Base-by-base conservation (phyloP, 2,329 filamentous ascomycete species). In the Chaetomiaceae sp. region DNA sequence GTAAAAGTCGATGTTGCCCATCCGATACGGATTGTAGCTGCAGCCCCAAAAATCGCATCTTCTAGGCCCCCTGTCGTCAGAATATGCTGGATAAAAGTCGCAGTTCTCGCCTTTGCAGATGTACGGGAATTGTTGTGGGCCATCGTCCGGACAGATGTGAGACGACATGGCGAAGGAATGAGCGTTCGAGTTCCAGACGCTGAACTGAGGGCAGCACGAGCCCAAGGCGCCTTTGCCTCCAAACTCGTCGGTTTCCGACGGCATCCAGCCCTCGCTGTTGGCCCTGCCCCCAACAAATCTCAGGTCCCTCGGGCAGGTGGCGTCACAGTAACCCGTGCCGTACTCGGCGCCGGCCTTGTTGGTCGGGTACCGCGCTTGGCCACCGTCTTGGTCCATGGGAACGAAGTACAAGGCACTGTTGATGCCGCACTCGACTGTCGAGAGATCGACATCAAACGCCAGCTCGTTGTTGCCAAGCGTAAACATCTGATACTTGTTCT, bases 371-470 rank as follows among this genome's bases (percentile, higher is more conserved):
- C 71, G 72, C 63, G 65, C 61, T 62, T 71, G 66, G 48, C 77
- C 78, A 58, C 77, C 78, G 53, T 79, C 75, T 30, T 71, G 67
- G 18, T 78, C 73, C 79, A 82, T 82, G 56, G 75, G 69, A 14
- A 77, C 72, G 44, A 81, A 75, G 69, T 85, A 85, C 33, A 86
- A 67, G 25, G 83, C 83, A 48, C 81, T 81, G 68, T 87, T 86
- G 56, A 87, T 67, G 48, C 85, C 84, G 61, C 85, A 87, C 30
- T 62, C 77, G 23, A 86, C 72, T 51, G 76, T 76, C 25, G 81
- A 84, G 27, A 85, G 75, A 63, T 87, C 83, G 14, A 86, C 81
- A 51, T 85, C 82, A 53, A 87, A 85, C 32, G 79, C 78, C 63
- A 87, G 79, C 66, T 87, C 84, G 62, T 81, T 74, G 68, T 79